These are phyloP conservation scores for Hypomyces perniciosus DNA, from an alignment of 2,329 filamentous ascomycete species.

Conservation along the genomic window DNA sequence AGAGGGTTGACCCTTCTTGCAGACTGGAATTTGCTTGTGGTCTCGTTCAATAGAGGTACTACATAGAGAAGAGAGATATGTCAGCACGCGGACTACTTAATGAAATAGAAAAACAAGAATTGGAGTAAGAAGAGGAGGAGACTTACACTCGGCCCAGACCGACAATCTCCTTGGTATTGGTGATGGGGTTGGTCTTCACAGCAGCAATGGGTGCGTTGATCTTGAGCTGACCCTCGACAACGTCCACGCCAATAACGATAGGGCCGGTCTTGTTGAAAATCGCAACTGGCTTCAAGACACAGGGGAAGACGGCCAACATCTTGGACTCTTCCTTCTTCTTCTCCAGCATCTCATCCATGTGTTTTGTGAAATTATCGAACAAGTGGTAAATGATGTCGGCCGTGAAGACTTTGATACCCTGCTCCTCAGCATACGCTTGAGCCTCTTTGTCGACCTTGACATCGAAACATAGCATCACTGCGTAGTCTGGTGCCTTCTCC, in stretches of 20 bases:
- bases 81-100: constrained; percentile 25
- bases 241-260: constrained; percentile 93
- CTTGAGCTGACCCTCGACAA: constrained; percentile 80
- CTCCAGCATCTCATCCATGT: constrained; percentile 81
- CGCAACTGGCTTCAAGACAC: constrained; percentile 79
- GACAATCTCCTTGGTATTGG: constrained; percentile 77
- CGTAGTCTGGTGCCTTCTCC: constrained; percentile 89
- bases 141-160: constrained; percentile 88
- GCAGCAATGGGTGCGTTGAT: constrained; percentile 86
- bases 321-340: constrained; percentile 96
- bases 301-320: constrained; percentile 93
- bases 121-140: background rate
- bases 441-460: constrained; percentile 99
- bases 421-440: constrained; percentile 80
- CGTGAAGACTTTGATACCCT: constrained; percentile 95
- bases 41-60: constrained; percentile 97
- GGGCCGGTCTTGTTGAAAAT: constrained; percentile 98
- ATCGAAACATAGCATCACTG: constrained; percentile 99
- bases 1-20: constrained; percentile 95
- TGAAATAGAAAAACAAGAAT: background rate
- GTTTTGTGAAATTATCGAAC: constrained; percentile 92
- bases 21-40: constrained; percentile 87
- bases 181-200: constrained; percentile 73
- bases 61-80: constrained; percentile 1
- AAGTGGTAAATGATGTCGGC: constrained; percentile 99